Evolutionary conservation across 768 basidiomycete genomes (phyloP), one percentile per base, ranked within the genome.

Genomic region (Myochromella boudieri): DNA sequence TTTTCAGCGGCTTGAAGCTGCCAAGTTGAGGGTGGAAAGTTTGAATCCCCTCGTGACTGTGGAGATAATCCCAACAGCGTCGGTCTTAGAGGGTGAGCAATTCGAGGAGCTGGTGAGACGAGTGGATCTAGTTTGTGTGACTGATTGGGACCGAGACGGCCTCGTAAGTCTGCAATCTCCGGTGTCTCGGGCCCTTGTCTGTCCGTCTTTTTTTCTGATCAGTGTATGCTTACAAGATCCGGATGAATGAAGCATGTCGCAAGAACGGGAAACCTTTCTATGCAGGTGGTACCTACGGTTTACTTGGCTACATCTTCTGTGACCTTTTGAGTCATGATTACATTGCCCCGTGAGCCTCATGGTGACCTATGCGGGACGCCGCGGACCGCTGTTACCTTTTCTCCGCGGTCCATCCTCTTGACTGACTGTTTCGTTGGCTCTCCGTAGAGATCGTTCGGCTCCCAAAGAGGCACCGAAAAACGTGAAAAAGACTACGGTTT

Each of bases 241-340:
- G 69, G 39, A 74, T 95, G 44, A 95, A 97, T 63, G 77, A 81
- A 42, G 73, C 82, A n/a, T 92, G 93, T 63, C 77, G 94, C 49
- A 75, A 77, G 46, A 71, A 79, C 39, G 69, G 74, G 33, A 92
- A 85, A 52, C 85, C 90, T 5, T 86, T 98, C 63, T 97, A 97
- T 58, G 82, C 86, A n/a, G 94, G 94, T 1, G 91, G 91, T 9
- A 86, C 88, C 12, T 95, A 92, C 62, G 95, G 95, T 17, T 73
- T 95, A 49, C 70, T 84, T 37, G 95, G 95, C 12, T 99, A 92
- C 67, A 91, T 97, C 59, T 97, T 97, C 61, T 92, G 91, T 52
- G 95, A 98, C 63, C 75, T 99, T 45, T 72, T 94, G 46, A 75
- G 80, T 45, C 95, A 97, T 59, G 85, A 93, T 51, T 92, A 87